phyloP scores from a whole-genome alignment of 495 filamentous ascomycete species.

The Gamarada debralockiae region DNA sequence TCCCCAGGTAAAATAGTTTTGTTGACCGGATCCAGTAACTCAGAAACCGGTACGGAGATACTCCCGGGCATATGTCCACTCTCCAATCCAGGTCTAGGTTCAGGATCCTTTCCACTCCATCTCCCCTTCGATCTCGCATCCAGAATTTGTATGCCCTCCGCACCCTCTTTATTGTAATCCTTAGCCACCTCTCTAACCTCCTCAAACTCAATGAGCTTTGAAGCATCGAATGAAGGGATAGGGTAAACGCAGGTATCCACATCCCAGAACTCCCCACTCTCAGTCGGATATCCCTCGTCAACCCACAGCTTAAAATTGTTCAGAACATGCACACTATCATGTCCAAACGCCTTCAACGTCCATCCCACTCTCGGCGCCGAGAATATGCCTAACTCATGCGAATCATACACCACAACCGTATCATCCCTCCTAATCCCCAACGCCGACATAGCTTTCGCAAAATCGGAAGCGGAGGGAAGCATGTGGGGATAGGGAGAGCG shows the following conservation, averaged over 20 bases:
- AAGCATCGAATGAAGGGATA: constrained; percentile 46
- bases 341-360: constrained; percentile 88
- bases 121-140: constrained; percentile 81
- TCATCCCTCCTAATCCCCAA: constrained; percentile 85
- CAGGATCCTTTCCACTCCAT: constrained; percentile 78
- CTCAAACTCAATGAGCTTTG: constrained; percentile 58
- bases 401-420: constrained; percentile 89
- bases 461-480: constrained; percentile 77
- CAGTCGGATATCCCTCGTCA: constrained; percentile 72
- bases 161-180: constrained; percentile 73
- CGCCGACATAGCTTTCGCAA: constrained; percentile 82
- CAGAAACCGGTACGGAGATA: constrained; percentile 74
- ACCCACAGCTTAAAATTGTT: constrained; percentile 95
- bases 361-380: constrained; percentile 89
- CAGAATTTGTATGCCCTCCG: constrained; percentile 78
- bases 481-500: constrained; percentile 93
- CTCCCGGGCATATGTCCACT: constrained; percentile 92
- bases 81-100: constrained; percentile 80
- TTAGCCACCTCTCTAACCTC: constrained; percentile 73
- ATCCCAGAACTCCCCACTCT: constrained; percentile 67
- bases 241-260: constrained; percentile 53
- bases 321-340: constrained; percentile 82
- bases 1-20: constrained; percentile 73
- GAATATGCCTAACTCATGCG: constrained; percentile 84
- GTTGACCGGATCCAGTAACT: constrained; percentile 75